Base-by-base conservation (phyloP, 257 asterid genomes). In the Solanum piurae region DNA sequence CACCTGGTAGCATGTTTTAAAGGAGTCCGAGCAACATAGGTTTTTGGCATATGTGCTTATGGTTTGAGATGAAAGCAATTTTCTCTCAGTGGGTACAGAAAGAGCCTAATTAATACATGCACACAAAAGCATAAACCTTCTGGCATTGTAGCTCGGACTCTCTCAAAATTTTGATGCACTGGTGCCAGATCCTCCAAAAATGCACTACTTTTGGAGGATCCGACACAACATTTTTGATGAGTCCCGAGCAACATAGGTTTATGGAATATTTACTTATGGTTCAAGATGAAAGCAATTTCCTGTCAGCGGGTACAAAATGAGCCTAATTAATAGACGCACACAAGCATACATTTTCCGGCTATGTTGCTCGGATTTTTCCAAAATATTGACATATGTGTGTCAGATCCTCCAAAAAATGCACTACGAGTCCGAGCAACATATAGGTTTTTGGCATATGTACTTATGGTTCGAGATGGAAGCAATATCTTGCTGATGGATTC, bases 101-200 rank as follows among this genome's bases (percentile, higher is more conserved):
- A n/a, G 34, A 3, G 0, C 23, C 7, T 76, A 76, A 38, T 7
- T 38, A 21, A 74, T 36, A 6, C 9, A 3, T 0, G 0, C 49
- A 18, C 27, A 20, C 31, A 74, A 36, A n/a, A 29, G 20, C 29
- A 36, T 42, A 74, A 21, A 0, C 9, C 0, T 73, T 71, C 8
- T 0, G 0, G 5, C 38, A n/a, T 29, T 0, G 13, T 13, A 38
- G 23, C 76, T 69, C 11, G 0, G 12, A 7, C 40, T 29, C 23
- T 31, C 76, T 6, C 29, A 29, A 69, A 31, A 13, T 13, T 0
- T 69, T 14, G 76, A 14, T 0, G 23, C 23, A 6, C 11, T 11
- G 3, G 6, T 29, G 23, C 11, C 38, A 16, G 76, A 69, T 69
- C 40, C 40, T 72, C n/a, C 76, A 69, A 69, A 68, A 29, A 14